These are phyloP conservation scores for Micractinium sp. DNA, from an alignment of 139 green algal species.

Conservation along the genomic window DNA sequence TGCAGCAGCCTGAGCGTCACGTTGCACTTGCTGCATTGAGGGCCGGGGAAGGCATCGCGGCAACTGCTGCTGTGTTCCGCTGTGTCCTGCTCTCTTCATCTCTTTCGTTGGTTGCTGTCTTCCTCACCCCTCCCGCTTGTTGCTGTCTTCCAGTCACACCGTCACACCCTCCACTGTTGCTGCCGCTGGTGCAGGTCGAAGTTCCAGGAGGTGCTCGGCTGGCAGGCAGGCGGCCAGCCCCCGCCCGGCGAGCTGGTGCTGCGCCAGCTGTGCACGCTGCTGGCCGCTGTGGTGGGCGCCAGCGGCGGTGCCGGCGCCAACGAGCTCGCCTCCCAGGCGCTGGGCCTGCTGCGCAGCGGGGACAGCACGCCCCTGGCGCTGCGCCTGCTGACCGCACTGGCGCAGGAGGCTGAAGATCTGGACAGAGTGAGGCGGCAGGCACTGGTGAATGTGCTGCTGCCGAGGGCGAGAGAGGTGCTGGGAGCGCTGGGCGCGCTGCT, in stretches of 20 bases:
- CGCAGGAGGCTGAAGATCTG: constrained; percentile 52
- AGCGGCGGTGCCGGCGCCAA: neutral
- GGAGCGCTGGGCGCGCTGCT: constrained; percentile 30
- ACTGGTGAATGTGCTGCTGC: constrained; percentile 35
- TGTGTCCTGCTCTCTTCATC: too few relatives aligned
- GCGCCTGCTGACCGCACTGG: constrained; percentile 48
- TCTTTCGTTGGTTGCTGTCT: too few relatives aligned
- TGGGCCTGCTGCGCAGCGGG: constrained; percentile 19
- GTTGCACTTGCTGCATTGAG: neutral
- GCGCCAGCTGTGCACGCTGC: constrained; percentile 39
- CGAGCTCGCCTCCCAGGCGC: constrained; percentile 25
- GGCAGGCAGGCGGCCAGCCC: neutral
- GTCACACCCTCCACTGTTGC: neutral
- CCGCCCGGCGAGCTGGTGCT: constrained; percentile 19
- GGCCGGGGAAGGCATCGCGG: too few relatives aligned
- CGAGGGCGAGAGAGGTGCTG: constrained; percentile 18
- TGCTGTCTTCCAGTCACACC: too few relatives aligned
- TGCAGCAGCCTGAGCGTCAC: too few relatives aligned
- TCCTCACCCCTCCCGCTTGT: too few relatives aligned
- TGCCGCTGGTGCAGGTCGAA: neutral
- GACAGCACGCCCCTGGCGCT: constrained; percentile 19
- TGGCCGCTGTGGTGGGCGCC: constrained; percentile 18
- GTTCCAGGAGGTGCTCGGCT: constrained; percentile 31
- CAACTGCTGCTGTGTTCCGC: too few relatives aligned
- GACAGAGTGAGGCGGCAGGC: constrained; percentile 31